phyloP scores from a whole-genome alignment of 2,329 filamentous ascomycete genomes.

The Alternaria panax region DNA sequence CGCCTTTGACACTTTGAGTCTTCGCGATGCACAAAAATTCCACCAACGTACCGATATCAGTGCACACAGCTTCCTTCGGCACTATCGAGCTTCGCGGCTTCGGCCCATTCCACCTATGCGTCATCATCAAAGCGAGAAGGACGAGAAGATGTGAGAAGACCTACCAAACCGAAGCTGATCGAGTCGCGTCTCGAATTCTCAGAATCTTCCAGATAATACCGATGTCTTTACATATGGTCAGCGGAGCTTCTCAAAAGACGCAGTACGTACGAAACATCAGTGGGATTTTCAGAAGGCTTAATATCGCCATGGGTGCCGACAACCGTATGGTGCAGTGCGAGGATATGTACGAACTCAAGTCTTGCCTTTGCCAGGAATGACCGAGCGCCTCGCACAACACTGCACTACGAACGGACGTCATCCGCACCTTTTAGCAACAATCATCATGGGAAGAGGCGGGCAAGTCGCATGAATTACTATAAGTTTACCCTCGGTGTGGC shows the following conservation, averaged over 20 bases:
- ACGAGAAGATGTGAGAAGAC: not conserved
- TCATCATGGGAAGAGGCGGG: not conserved
- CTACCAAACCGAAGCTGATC: not conserved
- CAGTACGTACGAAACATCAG: not conserved
- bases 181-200: not conserved
- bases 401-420: not conserved
- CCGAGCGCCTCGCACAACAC: not conserved
- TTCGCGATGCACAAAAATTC: too few relatives aligned
- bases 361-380: not conserved
- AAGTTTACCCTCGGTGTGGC: not conserved
- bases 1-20: too few relatives aligned
- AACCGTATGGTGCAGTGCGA: not conserved
- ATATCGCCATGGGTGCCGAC: not conserved
- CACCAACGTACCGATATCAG: not conserved
- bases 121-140: not conserved
- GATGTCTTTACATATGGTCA: not conserved
- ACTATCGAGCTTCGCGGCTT: not conserved
- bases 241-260: not conserved
- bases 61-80: not conserved
- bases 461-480: not conserved
- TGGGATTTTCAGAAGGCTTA: not conserved
- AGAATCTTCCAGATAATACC: not conserved
- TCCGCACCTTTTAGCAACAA: not conserved
- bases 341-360: not conserved
- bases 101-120: not conserved